Evolutionary conservation across 1,284 basidiomycete species (phyloP).

Genomic region (Peniophora sp.): DNA sequence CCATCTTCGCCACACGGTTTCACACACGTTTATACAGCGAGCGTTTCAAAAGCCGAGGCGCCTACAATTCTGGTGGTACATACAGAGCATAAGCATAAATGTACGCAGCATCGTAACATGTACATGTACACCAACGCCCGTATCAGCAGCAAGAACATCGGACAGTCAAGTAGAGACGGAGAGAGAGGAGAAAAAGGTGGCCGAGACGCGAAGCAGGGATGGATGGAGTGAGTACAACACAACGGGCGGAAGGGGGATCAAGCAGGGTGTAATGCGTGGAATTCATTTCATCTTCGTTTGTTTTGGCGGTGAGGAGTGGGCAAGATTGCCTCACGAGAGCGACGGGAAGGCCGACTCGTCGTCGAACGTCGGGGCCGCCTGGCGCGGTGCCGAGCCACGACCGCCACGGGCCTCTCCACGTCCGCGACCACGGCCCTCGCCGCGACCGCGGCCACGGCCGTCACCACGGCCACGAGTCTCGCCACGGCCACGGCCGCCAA

Average conservation of each 20-base stretch:
- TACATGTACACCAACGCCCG: slow-evolving; percentile 2
- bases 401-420: slow-evolving; percentile 32
- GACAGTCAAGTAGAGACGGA: neutral
- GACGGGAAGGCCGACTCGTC: slow-evolving; percentile 84
- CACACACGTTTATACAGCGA: too few species aligned
- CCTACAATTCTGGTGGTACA: too few species aligned
- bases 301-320: neutral
- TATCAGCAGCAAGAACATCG: slow-evolving; percentile 2
- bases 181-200: slow-evolving; percentile 1
- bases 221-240: slow-evolving; percentile 13
- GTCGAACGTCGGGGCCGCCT: slow-evolving; percentile 51
- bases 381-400: slow-evolving; percentile 21
- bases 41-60: too few species aligned
- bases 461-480: slow-evolving; percentile 24
- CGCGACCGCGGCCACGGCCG: slow-evolving; percentile 32
- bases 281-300: slow-evolving; percentile 2
- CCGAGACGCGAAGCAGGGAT: slow-evolving; percentile 4
- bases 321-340: slow-evolving; percentile 47
- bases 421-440: slow-evolving; percentile 23
- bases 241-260: slow-evolving; percentile 1
- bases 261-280: slow-evolving; percentile 3
- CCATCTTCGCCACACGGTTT: too few species aligned
- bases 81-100: too few species aligned
- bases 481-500: slow-evolving; percentile 31
- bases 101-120: too few species aligned